These are phyloP conservation scores for Striga hermonthica DNA, from an alignment of 305 asterid species.

Conservation along the genomic window DNA sequence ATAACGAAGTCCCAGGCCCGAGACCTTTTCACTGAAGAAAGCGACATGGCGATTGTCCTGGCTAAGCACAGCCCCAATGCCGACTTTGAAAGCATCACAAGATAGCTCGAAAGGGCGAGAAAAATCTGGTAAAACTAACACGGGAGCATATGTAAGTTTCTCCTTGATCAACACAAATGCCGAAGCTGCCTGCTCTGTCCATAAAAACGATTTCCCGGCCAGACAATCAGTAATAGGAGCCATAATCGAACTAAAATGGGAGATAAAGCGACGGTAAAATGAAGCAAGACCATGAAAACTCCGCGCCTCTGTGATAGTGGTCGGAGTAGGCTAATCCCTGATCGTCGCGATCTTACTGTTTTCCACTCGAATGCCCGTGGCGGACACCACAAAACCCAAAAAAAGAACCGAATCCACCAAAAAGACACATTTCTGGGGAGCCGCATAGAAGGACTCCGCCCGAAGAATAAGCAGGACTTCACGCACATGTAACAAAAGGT, in stretches of 20 bases:
- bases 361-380: conserved; percentile 1
- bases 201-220: neutral
- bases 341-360: neutral
- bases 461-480: neutral
- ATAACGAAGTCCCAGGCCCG: neutral
- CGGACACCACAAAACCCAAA: neutral
- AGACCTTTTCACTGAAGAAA: neutral
- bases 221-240: conserved; percentile 10
- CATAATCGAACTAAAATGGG: conserved; percentile 12
- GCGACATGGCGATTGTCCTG: neutral
- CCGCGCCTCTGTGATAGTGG: neutral
- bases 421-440: neutral
- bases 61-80: neutral
- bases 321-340: neutral
- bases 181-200: neutral
- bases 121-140: neutral
- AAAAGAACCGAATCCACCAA: neutral
- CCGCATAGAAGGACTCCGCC: neutral
- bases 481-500: neutral
- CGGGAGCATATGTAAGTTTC: neutral
- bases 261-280: neutral
- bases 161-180: neutral
- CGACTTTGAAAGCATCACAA: neutral
- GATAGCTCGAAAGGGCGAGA: neutral
- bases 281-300: conserved; percentile 7